Evolutionary conservation across 768 basidiomycete genomes (phyloP), one percentile per base, ranked within the genome.

Genomic region (Chiua virens): DNA sequence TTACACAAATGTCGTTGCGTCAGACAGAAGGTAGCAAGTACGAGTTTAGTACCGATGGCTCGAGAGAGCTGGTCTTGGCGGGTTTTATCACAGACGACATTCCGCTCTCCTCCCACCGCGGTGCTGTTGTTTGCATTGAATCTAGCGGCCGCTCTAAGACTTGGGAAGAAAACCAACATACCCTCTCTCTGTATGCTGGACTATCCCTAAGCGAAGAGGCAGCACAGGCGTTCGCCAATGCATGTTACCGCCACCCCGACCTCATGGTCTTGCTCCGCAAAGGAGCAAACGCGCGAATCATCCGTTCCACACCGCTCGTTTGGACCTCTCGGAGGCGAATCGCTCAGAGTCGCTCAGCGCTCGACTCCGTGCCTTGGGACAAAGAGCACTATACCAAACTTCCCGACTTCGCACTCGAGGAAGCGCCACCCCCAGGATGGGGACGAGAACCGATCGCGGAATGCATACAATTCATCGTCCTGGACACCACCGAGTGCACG

Each of bases 261-360:
- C 42, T 71, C 36, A 65, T 67, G 66, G 61, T 67, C 14, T 56
- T 69, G 47, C 54, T 66, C 20, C 68, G 71, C 45, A 66, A 65
- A 44, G 70, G 70, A 21, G 49, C 46, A 6, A 40, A 55, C 6
- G 66, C 60, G 5, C 63, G 59, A 20, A 38, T 69, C 18, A 66
- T 67, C 44, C 54, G 63, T 8, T 69, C 67, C 7, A 11, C 49
- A 1, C 35, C 58, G 22, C 48, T 54, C 17, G 51, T 69, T 3
- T 70, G 70, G 66, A 65, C 53, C 8, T 64, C 57, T 49, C 63
- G 67, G 45, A 61, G 37, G 42, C 62, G 69, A 48, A 46, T 41
- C 27, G 71, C 67, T 18, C 42, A 37, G 32, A 69, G 61, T 44
- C 61, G 46, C n/a, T 64, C 63, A 8, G 59, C 49, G 8, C 63